Evolutionary conservation across 805 yeast genomes (phyloP).

Genomic region (Starmerella floricola): DNA sequence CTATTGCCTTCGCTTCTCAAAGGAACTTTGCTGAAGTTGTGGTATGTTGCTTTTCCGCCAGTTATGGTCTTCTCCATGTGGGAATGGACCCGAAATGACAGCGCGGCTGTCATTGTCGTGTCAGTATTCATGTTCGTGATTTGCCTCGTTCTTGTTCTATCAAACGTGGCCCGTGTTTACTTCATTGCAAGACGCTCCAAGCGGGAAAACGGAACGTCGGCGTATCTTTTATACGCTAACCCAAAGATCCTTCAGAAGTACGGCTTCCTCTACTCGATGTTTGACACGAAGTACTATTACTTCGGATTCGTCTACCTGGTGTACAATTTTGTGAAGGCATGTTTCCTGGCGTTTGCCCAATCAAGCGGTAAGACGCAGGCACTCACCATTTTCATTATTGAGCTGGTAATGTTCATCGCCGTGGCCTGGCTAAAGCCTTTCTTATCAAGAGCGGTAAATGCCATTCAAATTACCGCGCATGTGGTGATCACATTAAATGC

Average conservation of each 20-base stretch:
- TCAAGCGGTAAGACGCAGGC: conserved; percentile 72
- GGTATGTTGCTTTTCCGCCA: conserved; percentile 78
- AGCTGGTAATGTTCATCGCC: conserved; percentile 53
- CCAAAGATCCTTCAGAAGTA: conserved; percentile 57
- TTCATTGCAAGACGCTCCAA: conserved; percentile 53
- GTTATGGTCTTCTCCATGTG: conserved; percentile 66
- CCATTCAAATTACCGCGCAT: conserved; percentile 58
- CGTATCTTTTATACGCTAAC: conserved; percentile 77
- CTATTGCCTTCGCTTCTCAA: conserved; percentile 61
- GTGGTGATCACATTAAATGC: conserved; percentile 69
- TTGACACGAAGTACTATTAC: conserved; percentile 68
- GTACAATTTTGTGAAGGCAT: conserved; percentile 52
- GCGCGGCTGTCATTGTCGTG: conserved; percentile 76
- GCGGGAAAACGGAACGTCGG: conserved; percentile 58
- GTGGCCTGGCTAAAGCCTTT: conserved; percentile 60
- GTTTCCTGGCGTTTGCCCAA: conserved; percentile 71
- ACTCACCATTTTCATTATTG: conserved; percentile 61
- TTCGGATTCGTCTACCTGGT: conserved; percentile 56
- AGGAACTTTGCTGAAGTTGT: conserved; percentile 67
- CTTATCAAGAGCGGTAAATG: conserved; percentile 71
- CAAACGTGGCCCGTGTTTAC: conserved; percentile 55
- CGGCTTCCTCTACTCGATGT: conserved; percentile 86
- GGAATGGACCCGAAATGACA: conserved; percentile 74
- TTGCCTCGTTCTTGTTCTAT: conserved; percentile 46
- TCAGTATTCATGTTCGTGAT: conserved; percentile 61